Evolutionary conservation across 129 eudicot genomes (phyloP).

Genomic region (Arctium minus): DNA sequence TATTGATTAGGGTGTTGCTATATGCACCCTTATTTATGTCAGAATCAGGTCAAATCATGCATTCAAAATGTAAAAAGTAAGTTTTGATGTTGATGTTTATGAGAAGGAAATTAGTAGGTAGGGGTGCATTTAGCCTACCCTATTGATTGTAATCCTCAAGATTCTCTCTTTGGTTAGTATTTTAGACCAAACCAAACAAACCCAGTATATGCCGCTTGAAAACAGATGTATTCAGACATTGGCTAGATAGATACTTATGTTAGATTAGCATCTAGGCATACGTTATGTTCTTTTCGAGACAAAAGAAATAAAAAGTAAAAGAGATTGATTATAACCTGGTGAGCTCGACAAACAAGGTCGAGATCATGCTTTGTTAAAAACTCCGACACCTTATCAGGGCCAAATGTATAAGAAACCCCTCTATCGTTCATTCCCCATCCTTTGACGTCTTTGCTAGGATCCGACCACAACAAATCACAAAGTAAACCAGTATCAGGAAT

Average conservation of each 20-base stretch:
- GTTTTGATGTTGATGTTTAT: no score
- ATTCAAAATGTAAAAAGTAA: not conserved
- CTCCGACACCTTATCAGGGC: constrained; percentile 85
- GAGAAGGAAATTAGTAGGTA: not conserved
- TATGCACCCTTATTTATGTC: not conserved
- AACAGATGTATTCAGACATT: not conserved
- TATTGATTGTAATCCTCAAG: not conserved
- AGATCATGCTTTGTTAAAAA: constrained; percentile 73
- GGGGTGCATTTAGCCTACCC: not conserved
- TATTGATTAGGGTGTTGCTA: not conserved
- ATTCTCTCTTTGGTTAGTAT: not conserved
- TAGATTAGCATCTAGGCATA: not conserved
- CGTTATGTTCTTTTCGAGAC: not conserved
- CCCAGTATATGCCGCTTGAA: not conserved
- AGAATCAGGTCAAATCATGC: not conserved
- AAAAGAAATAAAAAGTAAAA: not conserved
- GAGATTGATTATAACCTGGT: constrained; percentile 45
- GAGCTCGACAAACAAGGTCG: constrained; percentile 94
- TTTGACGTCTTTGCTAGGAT: constrained; percentile 76
- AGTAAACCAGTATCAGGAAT: constrained; percentile 82
- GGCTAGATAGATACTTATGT: no score
- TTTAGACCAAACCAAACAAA: not conserved
- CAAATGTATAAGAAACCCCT: constrained; percentile 84
- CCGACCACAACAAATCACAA: constrained; percentile 90
- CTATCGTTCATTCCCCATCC: constrained; percentile 97